Evolutionary conservation across 306 rosid species (phyloP).

Genomic region (Alnus rubra): DNA sequence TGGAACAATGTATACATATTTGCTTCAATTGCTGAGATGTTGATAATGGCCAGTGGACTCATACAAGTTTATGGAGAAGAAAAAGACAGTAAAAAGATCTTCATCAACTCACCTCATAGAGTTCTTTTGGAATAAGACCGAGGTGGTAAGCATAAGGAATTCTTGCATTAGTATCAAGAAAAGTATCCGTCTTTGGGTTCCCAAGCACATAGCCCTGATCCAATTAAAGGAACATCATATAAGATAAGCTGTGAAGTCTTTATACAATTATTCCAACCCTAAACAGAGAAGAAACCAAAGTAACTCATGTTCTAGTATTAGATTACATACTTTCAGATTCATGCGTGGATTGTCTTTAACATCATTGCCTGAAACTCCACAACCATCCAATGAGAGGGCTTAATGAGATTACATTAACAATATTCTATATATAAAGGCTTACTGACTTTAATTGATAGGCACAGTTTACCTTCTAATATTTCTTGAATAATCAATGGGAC

Average conservation of each 20-base stretch:
- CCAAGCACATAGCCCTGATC: constrained; percentile 32
- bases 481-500: constrained; percentile 26
- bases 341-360: constrained; percentile 9
- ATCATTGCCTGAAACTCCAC: constrained; percentile 14
- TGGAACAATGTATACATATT: not conserved
- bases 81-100: not conserved
- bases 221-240: not conserved
- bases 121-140: constrained; percentile 29
- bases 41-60: not conserved
- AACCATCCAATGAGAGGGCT: not conserved
- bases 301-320: not conserved
- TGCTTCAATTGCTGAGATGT: not conserved
- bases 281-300: not conserved
- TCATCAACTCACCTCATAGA: constrained; percentile 25
- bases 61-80: not conserved
- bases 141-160: constrained; percentile 16
- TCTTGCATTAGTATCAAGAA: constrained; percentile 19
- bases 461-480: constrained; percentile 14
- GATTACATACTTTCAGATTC: constrained; percentile 25
- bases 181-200: constrained; percentile 30
- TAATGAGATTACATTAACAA: not conserved
- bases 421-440: too few species aligned
- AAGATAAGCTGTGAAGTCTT: too few species aligned
- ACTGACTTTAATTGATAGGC: too few species aligned
- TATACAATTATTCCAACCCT: not conserved